These are phyloP conservation scores for Leishmania tropica DNA, from an alignment of 208 protist genomes.

Conservation along the genomic window DNA sequence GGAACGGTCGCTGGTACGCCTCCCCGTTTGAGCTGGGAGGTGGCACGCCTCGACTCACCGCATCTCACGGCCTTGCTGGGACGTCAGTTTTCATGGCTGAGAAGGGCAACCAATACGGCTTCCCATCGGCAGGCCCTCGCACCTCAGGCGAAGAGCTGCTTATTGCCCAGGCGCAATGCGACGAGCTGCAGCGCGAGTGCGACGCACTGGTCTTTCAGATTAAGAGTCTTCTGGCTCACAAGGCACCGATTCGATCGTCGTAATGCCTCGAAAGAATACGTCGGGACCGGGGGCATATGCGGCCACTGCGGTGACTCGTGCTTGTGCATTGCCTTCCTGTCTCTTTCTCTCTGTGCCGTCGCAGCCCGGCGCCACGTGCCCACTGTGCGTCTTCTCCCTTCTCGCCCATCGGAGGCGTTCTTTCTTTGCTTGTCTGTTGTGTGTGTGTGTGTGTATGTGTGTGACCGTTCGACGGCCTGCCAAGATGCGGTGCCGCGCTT, in stretches of 20 bases:
- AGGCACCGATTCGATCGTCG: not conserved
- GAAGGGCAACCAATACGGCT: not conserved
- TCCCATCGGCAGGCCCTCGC: not conserved
- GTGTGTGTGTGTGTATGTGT: too few relatives aligned
- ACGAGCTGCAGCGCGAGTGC: slow-evolving; percentile 61
- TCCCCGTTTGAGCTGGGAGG: slow-evolving; percentile 13
- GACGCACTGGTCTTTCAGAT: slow-evolving; percentile 55
- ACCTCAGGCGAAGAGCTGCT: slow-evolving; percentile 31
- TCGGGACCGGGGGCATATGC: too few relatives aligned
- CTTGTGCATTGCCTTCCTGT: not conserved
- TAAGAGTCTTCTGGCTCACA: slow-evolving; percentile 12
- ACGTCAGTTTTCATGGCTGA: not conserved
- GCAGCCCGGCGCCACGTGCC: not conserved
- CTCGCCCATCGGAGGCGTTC: not conserved
- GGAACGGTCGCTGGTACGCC: slow-evolving; percentile 29
- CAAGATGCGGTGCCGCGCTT: not conserved
- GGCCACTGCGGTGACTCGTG: not conserved
- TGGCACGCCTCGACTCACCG: not conserved
- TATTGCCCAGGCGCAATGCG: slow-evolving; percentile 36
- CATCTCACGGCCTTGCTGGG: not conserved
- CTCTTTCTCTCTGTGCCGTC: not conserved
- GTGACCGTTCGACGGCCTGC: not conserved
- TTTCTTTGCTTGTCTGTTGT: not conserved
- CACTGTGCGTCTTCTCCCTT: not conserved
- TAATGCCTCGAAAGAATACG: not conserved